Evolutionary conservation across 768 basidiomycete genomes (phyloP).

Genomic region (Psilocybe cubensis): DNA sequence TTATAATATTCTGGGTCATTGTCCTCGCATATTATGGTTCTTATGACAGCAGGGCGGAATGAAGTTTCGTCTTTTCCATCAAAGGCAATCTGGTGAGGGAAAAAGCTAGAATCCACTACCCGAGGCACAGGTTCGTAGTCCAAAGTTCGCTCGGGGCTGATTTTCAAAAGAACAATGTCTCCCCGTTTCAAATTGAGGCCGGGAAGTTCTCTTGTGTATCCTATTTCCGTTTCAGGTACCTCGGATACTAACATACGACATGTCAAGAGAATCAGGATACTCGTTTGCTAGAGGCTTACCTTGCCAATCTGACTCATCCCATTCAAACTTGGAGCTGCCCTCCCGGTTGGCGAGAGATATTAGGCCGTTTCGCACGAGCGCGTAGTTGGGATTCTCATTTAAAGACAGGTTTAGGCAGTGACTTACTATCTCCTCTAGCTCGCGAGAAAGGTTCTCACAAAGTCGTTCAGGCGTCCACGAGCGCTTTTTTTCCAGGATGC

Average conservation of each 20-base stretch:
- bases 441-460: not conserved
- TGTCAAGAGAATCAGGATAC: not conserved
- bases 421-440: not conserved
- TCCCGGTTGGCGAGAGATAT: not conserved
- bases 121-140: slow-evolving; percentile 7
- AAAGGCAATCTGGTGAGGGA: not conserved
- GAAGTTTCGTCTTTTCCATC: not conserved
- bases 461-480: not conserved
- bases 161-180: slow-evolving; percentile 1
- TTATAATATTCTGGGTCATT: slow-evolving; percentile 1
- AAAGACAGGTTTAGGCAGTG: slow-evolving; percentile 2
- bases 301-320: slow-evolving; percentile 5
- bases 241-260: not conserved
- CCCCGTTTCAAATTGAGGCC: not conserved
- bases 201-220: not conserved
- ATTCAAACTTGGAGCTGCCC: not conserved
- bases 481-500: slow-evolving; percentile 5
- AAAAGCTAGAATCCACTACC: not conserved
- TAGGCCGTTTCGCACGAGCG: not conserved
- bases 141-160: not conserved
- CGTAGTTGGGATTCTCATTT: slow-evolving; percentile 1
- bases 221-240: not conserved
- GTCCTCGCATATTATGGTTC: not conserved
- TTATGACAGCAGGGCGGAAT: slow-evolving; percentile 4
- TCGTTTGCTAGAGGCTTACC: not conserved